These are phyloP conservation scores for Geoglossum glabrum DNA, from an alignment of 495 filamentous ascomycete genomes.

Conservation along the genomic window DNA sequence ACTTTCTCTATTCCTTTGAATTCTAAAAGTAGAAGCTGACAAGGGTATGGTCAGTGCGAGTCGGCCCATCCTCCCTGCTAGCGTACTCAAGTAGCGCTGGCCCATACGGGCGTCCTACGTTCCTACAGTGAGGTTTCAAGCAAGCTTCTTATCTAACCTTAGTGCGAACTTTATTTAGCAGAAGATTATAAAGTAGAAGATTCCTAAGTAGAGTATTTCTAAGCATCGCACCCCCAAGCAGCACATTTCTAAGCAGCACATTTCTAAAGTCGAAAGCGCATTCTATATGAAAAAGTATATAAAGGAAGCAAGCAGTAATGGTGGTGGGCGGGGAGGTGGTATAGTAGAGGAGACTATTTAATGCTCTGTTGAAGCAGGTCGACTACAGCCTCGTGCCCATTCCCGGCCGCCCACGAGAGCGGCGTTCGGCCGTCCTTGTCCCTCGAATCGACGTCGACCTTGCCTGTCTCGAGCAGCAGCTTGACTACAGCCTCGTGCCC, in stretches of 20 bases:
- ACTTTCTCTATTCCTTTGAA: neutral
- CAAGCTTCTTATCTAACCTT: neutral
- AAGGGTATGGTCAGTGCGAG: neutral
- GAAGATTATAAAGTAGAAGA: neutral
- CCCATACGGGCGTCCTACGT: neutral
- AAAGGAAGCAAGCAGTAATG: slow-evolving; percentile 1
- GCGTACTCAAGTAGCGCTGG: neutral
- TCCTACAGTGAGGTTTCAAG: neutral
- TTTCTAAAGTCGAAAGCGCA: neutral
- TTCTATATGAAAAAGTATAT: slow-evolving; percentile 6
- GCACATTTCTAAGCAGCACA: neutral
- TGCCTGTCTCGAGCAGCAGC: too few relatives aligned
- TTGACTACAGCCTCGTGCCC: too few relatives aligned
- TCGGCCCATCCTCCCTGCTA: neutral
- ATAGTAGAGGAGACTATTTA: slow-evolving; percentile 1
- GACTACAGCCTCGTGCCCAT: too few relatives aligned
- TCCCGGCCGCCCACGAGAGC: too few relatives aligned
- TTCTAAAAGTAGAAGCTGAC: neutral
- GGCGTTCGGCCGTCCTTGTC: too few relatives aligned
- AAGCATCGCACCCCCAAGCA: neutral
- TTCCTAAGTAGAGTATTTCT: neutral
- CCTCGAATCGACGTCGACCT: too few relatives aligned
- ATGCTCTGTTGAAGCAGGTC: slow-evolving; percentile 4
- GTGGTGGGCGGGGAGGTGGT: slow-evolving; percentile 2
- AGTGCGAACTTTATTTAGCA: neutral